Conservation (phyloP, 768 basidiomycete genomes). For the Lactifluus pinguis region DNA sequence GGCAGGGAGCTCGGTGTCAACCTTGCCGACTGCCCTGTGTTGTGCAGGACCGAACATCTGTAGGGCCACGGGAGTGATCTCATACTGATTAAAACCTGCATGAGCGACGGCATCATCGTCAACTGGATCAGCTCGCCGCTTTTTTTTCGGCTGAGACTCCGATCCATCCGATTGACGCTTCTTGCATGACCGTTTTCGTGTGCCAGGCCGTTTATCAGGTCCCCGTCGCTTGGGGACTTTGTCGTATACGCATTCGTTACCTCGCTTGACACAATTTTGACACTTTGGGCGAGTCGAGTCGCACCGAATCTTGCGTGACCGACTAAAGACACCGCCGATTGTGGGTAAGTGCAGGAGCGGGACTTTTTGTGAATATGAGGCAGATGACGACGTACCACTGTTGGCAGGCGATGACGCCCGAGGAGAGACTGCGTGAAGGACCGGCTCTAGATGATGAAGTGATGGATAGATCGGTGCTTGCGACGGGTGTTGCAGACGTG, state of each 20-base stretch:
- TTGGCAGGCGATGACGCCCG: conserved; percentile 74
- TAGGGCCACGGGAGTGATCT: conserved; percentile 7
- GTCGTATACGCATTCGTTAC: conserved; percentile 74
- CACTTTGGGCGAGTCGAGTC: conserved; percentile 76
- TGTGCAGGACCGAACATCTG: conserved; percentile 4
- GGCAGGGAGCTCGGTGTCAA: conserved; percentile 2
- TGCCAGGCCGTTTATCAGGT: conserved; percentile 80
- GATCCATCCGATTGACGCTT: conserved; percentile 56
- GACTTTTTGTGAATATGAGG: conserved; percentile 26
- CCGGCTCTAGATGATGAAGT: conserved; percentile 25
- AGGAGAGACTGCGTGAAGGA: conserved; percentile 44
- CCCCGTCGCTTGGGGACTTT: conserved; percentile 73
- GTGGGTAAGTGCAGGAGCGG: conserved; percentile 5
- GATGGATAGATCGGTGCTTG: conserved; percentile 13
- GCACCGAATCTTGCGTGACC: conserved; percentile 78
- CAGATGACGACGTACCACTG: conserved; percentile 55
- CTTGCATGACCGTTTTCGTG: conserved; percentile 78
- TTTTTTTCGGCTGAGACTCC: conserved; percentile 28
- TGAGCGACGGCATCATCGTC: conserved; percentile 3
- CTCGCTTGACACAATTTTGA: conserved; percentile 73
- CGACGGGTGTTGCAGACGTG: conserved; percentile 15
- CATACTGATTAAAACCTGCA: conserved; percentile 8
- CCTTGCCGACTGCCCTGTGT: background rate
- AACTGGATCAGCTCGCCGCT: conserved; percentile 23
- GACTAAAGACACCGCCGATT: conserved; percentile 38